phyloP scores from a whole-genome alignment of 176 grass and related monocot species.

The Stipa capillata region DNA sequence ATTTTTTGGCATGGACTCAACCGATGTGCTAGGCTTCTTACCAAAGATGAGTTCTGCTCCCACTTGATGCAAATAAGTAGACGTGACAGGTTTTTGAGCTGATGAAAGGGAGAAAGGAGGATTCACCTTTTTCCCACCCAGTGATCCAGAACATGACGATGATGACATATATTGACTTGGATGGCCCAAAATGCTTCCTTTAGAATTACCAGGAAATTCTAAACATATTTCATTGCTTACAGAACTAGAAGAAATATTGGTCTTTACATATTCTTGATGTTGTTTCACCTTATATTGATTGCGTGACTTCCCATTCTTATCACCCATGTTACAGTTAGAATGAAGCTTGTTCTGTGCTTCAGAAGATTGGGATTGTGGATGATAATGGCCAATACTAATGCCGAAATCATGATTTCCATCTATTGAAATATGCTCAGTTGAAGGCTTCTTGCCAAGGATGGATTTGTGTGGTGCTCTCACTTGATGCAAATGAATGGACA shows the following conservation, averaged over 20 bases:
- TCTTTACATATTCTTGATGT: constrained; percentile 10
- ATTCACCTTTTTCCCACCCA: constrained; percentile 12
- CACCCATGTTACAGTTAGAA: constrained; percentile 26
- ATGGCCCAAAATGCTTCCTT: neutral
- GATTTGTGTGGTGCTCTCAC: neutral
- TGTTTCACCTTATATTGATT: constrained; percentile 31
- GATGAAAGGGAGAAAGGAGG: neutral
- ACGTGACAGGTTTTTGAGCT: constrained; percentile 2
- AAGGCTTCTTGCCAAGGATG: constrained; percentile 14
- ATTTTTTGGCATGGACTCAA: neutral
- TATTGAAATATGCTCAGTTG: constrained; percentile 4
- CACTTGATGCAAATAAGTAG: constrained; percentile 8
- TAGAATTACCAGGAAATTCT: constrained; percentile 10
- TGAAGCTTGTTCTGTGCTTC: constrained; percentile 8
- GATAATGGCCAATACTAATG: neutral
- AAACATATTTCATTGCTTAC: constrained; percentile 19
- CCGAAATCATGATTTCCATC: neutral
- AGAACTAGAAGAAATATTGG: constrained; percentile 11
- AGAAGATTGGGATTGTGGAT: constrained; percentile 19
- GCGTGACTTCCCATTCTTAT: constrained; percentile 20
- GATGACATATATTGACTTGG: constrained; percentile 20
- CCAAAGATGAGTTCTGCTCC: constrained; percentile 23
- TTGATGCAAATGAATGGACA: constrained; percentile 14
- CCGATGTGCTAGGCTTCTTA: constrained; percentile 24
- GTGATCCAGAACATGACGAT: constrained; percentile 24